Evolutionary conservation across 148 eudicot genomes (phyloP), one percentile per base, ranked within the genome.

Genomic region (Amaranthus cruentus): DNA sequence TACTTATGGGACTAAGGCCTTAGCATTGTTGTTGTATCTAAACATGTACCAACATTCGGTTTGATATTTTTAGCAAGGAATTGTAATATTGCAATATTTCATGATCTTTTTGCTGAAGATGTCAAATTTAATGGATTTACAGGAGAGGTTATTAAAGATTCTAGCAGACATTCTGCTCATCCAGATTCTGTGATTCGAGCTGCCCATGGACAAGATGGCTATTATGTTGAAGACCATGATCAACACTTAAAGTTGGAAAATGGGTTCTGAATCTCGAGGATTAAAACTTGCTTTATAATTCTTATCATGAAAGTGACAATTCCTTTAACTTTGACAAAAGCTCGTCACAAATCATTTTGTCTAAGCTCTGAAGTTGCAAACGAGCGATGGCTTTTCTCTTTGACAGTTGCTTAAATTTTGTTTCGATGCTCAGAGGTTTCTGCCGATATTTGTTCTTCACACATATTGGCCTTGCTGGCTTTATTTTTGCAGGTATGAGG

Each of bases 401-500:
- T 44, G 85, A 70, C 68, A 60, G 78, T 72, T 66, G 47, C 75
- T 77, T 72, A 47, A 72, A 68, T 79, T 77, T 74, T 77, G 67
- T 55, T 72, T 82, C 65, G 60, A 57, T 73, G 79, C 57, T 81
- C 73, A 55, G 66, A 62, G 71, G 63, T 81, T 78, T 76, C 70
- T 75, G 55, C 80, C 68, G 78, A 66, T 55, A 73, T 79, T 81
- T 73, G 60, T 52, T 72, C 75, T 76, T 81, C 80, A 76, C 77
- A 68, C 78, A 76, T 83, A 69, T 64, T 76, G 80, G 80, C 73
- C 56, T 75, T 75, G 82, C 79, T 86, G 73, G 79, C 72, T 81
- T 49, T 82, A 73, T 77, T 81, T 83, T 88, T 88, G 91, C 97
- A 92, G 97, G 97, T 84, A 50, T 47, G 62, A 21, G 72, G 73